Conservation (phyloP, 495 filamentous ascomycete species). For the Trichodelitschia bisporula region DNA sequence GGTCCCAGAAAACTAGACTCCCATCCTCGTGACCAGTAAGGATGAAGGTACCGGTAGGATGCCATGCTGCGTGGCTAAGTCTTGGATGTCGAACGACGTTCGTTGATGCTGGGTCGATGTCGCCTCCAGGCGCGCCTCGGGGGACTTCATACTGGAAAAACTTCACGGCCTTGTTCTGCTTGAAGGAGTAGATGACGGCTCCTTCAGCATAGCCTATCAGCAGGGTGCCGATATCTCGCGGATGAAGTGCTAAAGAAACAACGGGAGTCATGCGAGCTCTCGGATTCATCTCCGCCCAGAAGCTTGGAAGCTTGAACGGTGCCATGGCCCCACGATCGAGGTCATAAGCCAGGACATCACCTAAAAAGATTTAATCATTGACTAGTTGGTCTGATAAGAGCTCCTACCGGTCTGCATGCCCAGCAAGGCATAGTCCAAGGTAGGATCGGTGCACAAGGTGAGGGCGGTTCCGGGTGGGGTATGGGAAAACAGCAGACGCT, state of each 20-base stretch:
- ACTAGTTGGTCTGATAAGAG: too few species aligned
- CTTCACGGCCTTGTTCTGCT: slow-evolving; percentile 50
- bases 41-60: slow-evolving; percentile 82
- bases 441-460: slow-evolving; percentile 53
- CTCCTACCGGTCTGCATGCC: slow-evolving; percentile 14
- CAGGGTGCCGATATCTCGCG: slow-evolving; percentile 77
- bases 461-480: slow-evolving; percentile 48
- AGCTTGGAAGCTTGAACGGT: slow-evolving; percentile 55
- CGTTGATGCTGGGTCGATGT: slow-evolving; percentile 27
- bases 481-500: slow-evolving; percentile 32
- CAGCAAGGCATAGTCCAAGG: slow-evolving; percentile 65
- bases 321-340: slow-evolving; percentile 57
- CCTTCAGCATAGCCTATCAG: slow-evolving; percentile 73
- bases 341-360: slow-evolving; percentile 73
- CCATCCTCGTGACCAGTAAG: slow-evolving; percentile 74
- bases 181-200: slow-evolving; percentile 76
- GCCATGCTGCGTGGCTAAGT: slow-evolving; percentile 66
- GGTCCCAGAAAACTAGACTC: slow-evolving; percentile 81
- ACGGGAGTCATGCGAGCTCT: slow-evolving; percentile 30
- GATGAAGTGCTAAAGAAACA: slow-evolving; percentile 62
- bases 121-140: slow-evolving; percentile 67
- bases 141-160: slow-evolving; percentile 69
- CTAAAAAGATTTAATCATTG: slow-evolving; percentile 12
- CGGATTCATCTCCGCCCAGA: slow-evolving; percentile 47
- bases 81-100: slow-evolving; percentile 35